Base-by-base conservation (phyloP, 2,329 filamentous ascomycete genomes). In the Acrodontium crateriforme region DNA sequence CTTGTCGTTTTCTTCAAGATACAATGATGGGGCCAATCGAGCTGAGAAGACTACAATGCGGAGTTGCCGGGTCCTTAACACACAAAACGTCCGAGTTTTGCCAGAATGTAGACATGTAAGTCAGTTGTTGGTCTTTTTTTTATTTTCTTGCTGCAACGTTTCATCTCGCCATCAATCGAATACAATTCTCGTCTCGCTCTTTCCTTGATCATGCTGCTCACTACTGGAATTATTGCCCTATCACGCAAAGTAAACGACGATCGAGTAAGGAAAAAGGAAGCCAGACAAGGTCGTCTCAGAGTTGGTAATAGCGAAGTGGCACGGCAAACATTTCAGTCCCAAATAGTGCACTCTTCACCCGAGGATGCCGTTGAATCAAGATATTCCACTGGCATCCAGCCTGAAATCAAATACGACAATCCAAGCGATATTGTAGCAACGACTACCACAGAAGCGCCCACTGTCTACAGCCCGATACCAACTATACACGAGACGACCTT, bases 141-240 rank as follows among this genome's bases (percentile, higher is more conserved):
- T n/a, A n/a, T n/a, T n/a, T n/a, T n/a, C n/a, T n/a, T n/a, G n/a
- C n/a, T n/a, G n/a, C n/a, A n/a, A n/a, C n/a, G n/a, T n/a, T n/a
- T n/a, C n/a, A n/a, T n/a, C n/a, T n/a, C n/a, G n/a, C n/a, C n/a
- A n/a, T n/a, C n/a, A n/a, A n/a, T n/a, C n/a, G n/a, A n/a, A n/a
- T n/a, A n/a, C n/a, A n/a, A n/a, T n/a, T n/a, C n/a, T n/a, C n/a
- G n/a, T n/a, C n/a, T n/a, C n/a, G n/a, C n/a, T n/a, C n/a, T n/a
- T n/a, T n/a, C n/a, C n/a, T n/a, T n/a, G n/a, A n/a, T n/a, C n/a
- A 32, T 31, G 35, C 20, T 31, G 23, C 18, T 32, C 13, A 24
- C 24, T 15, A 25, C 30, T 2, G 29, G 13, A n/a, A 24, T 17
- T 12, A 24, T 35, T 11, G 28, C 21, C 11, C 9, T 30, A 5